A percentile compares a stretch with the other conserved stretches of the same genome.
These are phyloP conservation scores for Flaveria bidentis DNA, from an alignment of 129 eudicot genomes.

Conservation along the genomic window DNA sequence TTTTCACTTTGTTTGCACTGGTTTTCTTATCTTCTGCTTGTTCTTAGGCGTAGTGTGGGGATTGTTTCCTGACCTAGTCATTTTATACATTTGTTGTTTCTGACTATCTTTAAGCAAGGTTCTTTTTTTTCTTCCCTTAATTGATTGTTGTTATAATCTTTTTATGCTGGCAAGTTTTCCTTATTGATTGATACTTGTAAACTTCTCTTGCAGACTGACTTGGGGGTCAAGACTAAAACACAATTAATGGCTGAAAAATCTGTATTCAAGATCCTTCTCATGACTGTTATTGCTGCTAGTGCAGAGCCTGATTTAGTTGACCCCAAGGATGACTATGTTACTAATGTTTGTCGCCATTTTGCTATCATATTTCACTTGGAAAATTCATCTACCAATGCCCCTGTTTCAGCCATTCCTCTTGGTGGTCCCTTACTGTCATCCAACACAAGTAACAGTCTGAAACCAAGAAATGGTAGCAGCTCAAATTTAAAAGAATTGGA, in stretches of 20 bases:
- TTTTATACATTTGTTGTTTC: constrained; percentile 1
- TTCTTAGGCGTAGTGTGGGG: not conserved
- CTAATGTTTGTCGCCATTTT: constrained; percentile 86
- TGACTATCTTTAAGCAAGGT: not conserved
- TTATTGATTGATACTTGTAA: not conserved
- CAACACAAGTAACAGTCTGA: constrained; percentile 44
- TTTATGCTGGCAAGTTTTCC: constrained; percentile 14
- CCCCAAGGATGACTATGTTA: constrained; percentile 77
- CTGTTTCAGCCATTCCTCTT: constrained; percentile 49
- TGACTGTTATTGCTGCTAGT: constrained; percentile 89
- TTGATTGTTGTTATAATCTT: not conserved
- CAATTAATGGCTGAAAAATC: constrained; percentile 97
- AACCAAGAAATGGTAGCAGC: constrained; percentile 51
- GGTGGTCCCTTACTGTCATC: constrained; percentile 71
- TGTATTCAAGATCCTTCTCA: constrained; percentile 84
- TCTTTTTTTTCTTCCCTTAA: not conserved
- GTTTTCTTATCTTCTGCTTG: not conserved
- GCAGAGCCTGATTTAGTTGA: constrained; percentile 81
- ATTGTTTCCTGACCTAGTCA: not conserved
- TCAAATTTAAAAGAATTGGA: constrained; percentile 85
- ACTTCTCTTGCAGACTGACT: constrained; percentile 70
- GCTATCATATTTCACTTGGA: constrained; percentile 90
- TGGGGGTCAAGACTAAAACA: constrained; percentile 97
- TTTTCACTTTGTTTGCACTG: not conserved
- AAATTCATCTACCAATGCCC: constrained; percentile 46